A percentile compares a stretch with the other conserved stretches of the same genome.
Conservation (phyloP, 805 yeast species). For the Lipomyces oligophaga region DNA sequence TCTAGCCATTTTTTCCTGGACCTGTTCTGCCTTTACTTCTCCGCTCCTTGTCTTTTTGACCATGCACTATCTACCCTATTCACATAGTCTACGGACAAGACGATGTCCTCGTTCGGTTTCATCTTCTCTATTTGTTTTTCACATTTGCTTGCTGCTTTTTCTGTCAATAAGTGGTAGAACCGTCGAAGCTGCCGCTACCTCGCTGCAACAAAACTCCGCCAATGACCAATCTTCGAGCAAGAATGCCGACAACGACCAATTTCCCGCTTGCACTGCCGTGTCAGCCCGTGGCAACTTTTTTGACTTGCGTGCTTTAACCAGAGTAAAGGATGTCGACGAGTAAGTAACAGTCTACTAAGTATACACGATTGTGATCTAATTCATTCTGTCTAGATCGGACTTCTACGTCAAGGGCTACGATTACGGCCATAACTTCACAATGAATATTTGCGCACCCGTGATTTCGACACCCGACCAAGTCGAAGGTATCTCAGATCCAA, state of each 20-base stretch:
- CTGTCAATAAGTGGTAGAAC: too few species aligned
- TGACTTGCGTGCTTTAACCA: slow-evolving; percentile 43
- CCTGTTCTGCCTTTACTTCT: too few species aligned
- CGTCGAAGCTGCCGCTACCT: too few species aligned
- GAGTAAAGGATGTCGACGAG: slow-evolving; percentile 34
- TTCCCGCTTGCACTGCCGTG: slow-evolving; percentile 33
- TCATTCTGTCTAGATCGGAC: slow-evolving; percentile 37
- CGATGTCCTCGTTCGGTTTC: too few species aligned
- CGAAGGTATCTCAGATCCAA: slow-evolving; percentile 32
- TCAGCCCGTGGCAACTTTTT: slow-evolving; percentile 40
- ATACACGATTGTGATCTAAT: not conserved
- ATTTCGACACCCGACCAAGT: slow-evolving; percentile 41
- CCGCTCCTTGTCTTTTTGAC: too few species aligned
- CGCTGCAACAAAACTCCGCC: not conserved
- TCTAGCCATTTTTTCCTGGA: too few species aligned
- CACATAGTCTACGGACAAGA: too few species aligned
- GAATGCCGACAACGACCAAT: slow-evolving; percentile 3
- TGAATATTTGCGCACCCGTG: slow-evolving; percentile 64
- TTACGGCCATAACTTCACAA: slow-evolving; percentile 65
- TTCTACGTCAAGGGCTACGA: slow-evolving; percentile 74
- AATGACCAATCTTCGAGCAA: not conserved
- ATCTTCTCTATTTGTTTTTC: too few species aligned
- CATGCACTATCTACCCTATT: too few species aligned
- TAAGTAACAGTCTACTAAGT: slow-evolving; percentile 2
- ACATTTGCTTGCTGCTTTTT: too few species aligned